phyloP scores from a whole-genome alignment of 805 yeast genomes.

The Pichia cabralensis region DNA sequence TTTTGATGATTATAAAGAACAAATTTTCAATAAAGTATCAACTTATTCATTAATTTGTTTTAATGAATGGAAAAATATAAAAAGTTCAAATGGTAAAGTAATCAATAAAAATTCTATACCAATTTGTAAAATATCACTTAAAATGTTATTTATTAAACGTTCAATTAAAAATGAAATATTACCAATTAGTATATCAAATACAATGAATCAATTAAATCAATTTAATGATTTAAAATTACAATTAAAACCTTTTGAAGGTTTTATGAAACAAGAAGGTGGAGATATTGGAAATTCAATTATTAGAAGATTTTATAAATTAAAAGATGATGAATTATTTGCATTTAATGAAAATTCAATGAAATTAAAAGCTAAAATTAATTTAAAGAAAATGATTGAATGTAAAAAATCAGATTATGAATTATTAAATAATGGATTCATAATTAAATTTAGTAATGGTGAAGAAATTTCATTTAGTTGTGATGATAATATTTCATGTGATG shows the following conservation, averaged over 20 bases:
- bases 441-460: constrained; percentile 73
- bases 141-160: constrained; percentile 63
- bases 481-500: constrained; percentile 42
- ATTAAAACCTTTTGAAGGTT: constrained; percentile 45
- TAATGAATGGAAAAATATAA: constrained; percentile 67
- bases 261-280: constrained; percentile 83
- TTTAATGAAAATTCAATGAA: constrained; percentile 61
- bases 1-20: constrained; percentile 47
- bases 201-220: constrained; percentile 33
- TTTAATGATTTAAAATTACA: constrained; percentile 19
- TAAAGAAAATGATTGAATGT: constrained; percentile 53
- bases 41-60: constrained; percentile 50
- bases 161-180: constrained; percentile 47
- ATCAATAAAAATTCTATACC: constrained; percentile 38
- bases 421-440: constrained; percentile 64
- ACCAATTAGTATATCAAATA: constrained; percentile 59
- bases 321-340: constrained; percentile 64
- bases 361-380: constrained; percentile 67
- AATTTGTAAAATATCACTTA: constrained; percentile 58
- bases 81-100: constrained; percentile 21
- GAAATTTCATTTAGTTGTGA: constrained; percentile 81
- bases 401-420: constrained; percentile 46
- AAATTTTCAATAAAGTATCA: constrained; percentile 42
- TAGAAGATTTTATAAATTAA: constrained; percentile 63
- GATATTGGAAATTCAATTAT: constrained; percentile 71